Evolutionary conservation across 176 grass and related monocot species (phyloP).

Genomic region (Hsuehochloa calcarea): DNA sequence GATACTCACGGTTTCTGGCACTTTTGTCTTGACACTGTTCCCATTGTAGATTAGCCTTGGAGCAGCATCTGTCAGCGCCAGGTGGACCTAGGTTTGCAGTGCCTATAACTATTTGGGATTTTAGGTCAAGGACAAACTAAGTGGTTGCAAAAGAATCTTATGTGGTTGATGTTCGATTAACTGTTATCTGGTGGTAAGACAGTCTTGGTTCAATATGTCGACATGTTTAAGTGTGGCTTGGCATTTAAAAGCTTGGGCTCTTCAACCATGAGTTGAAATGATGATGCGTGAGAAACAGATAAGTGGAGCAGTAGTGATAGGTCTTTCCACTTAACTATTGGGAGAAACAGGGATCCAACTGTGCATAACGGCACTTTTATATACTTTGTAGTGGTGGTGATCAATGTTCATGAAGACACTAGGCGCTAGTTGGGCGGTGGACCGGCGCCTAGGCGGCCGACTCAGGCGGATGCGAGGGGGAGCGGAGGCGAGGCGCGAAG

Average conservation of each 20-base stretch:
- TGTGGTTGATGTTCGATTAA: background rate
- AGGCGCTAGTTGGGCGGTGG: no score
- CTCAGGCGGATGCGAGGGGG: no score
- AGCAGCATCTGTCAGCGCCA: background rate
- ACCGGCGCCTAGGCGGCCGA: no score
- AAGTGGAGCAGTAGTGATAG: constrained; percentile 17
- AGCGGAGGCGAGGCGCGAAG: no score
- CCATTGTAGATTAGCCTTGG: background rate
- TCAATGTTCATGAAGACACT: no score
- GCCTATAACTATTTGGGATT: constrained; percentile 6
- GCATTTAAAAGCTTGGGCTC: constrained; percentile 30
- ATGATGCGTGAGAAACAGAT: constrained; percentile 11
- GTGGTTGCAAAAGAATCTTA: background rate
- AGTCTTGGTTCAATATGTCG: background rate
- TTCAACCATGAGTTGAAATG: constrained; percentile 25
- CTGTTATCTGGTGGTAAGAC: background rate
- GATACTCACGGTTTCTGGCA: background rate
- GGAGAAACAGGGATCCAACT: constrained; percentile 2
- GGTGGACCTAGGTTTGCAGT: constrained; percentile 7
- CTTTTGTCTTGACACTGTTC: background rate
- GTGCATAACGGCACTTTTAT: constrained; percentile 15
- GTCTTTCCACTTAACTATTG: constrained; percentile 22
- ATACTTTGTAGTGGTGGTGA: constrained; percentile 17
- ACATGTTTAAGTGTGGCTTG: constrained; percentile 7
- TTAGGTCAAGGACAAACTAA: background rate